A percentile compares a stretch with the other conserved stretches of the same genome.
Evolutionary conservation across 2,329 filamentous ascomycete genomes (phyloP).

Genomic region (Cladophialophora immunda): DNA sequence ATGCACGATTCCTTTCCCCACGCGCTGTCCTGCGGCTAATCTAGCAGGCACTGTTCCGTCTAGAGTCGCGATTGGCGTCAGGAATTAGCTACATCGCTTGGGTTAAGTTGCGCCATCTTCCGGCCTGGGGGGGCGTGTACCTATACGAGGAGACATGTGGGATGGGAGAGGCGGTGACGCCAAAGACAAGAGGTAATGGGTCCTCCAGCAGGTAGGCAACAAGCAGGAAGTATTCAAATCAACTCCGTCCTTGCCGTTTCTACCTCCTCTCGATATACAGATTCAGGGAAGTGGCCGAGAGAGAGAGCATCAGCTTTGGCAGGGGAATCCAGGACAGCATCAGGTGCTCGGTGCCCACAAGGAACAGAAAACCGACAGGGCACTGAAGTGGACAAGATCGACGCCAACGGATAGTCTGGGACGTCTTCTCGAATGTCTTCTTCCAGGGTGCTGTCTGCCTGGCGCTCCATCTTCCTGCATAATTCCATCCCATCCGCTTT

Average conservation of each 20-base stretch:
- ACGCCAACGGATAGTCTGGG: neutral
- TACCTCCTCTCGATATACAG: neutral
- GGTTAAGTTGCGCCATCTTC: conserved; percentile 18
- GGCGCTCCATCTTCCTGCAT: conserved; percentile 14
- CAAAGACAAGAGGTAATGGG: neutral
- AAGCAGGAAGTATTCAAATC: neutral
- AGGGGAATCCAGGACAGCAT: neutral
- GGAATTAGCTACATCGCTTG: conserved; percentile 14
- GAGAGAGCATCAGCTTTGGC: neutral
- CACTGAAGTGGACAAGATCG: conserved; percentile 12
- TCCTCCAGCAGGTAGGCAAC: neutral
- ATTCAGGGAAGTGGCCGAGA: conserved; percentile 6
- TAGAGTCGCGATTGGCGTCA: conserved; percentile 16
- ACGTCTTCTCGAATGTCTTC: conserved; percentile 21
- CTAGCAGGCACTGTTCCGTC: neutral
- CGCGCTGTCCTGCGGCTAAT: conserved; percentile 26
- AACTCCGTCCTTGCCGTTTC: neutral
- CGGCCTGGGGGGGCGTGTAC: conserved; percentile 5
- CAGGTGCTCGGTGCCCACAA: neutral
- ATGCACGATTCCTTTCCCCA: conserved; percentile 28
- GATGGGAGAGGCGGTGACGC: conserved; percentile 15
- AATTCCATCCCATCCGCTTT: neutral
- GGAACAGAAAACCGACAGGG: conserved; percentile 1
- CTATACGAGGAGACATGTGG: neutral
- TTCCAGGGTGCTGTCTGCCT: neutral